These are phyloP conservation scores for Aspergillus sp. DNA, from an alignment of 2,329 filamentous ascomycete genomes.

Conservation along the genomic window DNA sequence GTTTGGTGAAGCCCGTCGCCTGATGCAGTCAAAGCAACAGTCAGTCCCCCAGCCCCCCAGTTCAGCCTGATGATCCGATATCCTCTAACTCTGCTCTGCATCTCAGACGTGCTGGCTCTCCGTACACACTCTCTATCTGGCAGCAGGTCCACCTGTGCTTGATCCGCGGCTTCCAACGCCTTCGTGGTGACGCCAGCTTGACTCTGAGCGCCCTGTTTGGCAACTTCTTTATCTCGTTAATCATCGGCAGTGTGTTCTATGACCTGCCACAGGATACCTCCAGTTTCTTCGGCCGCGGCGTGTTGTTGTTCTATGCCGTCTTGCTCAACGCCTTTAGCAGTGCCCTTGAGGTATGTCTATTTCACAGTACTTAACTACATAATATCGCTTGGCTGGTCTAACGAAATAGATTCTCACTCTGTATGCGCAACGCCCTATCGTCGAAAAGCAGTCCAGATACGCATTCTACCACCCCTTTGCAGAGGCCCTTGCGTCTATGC, in stretches of 20 bases:
- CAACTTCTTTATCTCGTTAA: conserved; percentile 73
- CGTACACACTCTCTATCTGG: conserved; percentile 74
- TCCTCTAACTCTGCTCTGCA: background rate
- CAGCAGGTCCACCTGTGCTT: conserved; percentile 79
- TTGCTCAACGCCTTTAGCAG: conserved; percentile 81
- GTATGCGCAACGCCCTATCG: conserved; percentile 84
- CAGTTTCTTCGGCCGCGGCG: conserved; percentile 77
- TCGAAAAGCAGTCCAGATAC: conserved; percentile 85
- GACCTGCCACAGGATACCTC: conserved; percentile 63
- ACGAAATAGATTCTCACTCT: conserved; percentile 68
- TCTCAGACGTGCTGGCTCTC: conserved; percentile 64
- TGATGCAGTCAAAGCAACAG: conserved; percentile 45
- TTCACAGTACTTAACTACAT: too few species aligned
- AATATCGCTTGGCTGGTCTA: too few species aligned
- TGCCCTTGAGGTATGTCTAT: conserved; percentile 62
- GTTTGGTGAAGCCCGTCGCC: conserved; percentile 42
- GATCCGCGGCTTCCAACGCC: conserved; percentile 73
- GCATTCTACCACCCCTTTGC: conserved; percentile 87
- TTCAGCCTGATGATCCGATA: too few species aligned
- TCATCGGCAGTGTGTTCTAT: conserved; percentile 79
- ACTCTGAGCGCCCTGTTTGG: conserved; percentile 66
- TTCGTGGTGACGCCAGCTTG: conserved; percentile 73
- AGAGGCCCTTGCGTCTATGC: conserved; percentile 81
- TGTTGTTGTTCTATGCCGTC: conserved; percentile 82
- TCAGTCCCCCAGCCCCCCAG: too few species aligned